These are phyloP conservation scores for Excoecaria cochinchinensis DNA, from an alignment of 345 rosid species.

Conservation along the genomic window DNA sequence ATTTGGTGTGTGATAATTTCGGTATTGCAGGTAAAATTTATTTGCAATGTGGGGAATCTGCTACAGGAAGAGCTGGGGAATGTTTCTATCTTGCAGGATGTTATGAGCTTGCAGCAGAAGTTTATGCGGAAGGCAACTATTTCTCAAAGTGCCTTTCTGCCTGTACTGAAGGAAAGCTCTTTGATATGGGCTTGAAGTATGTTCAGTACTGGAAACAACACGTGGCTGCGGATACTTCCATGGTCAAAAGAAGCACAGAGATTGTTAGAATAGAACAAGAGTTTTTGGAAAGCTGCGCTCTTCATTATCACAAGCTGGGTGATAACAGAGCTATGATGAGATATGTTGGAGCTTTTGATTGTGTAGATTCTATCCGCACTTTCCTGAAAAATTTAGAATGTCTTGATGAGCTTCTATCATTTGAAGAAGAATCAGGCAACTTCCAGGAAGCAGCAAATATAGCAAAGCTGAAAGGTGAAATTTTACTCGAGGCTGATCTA, in stretches of 20 bases:
- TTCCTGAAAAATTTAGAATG: constrained; percentile 33
- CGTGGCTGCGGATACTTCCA: constrained; percentile 2
- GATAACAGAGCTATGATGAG: constrained; percentile 38
- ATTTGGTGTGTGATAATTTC: no score
- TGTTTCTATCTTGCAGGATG: constrained; percentile 37
- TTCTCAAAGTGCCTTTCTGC: constrained; percentile 37
- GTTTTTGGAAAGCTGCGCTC: constrained; percentile 10
- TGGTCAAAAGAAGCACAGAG: background rate
- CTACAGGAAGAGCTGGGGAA: constrained; percentile 42
- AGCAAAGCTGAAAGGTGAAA: constrained; percentile 10
- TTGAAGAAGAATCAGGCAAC: constrained; percentile 41
- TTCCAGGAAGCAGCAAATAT: constrained; percentile 37
- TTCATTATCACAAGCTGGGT: constrained; percentile 15
- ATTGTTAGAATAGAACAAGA: background rate
- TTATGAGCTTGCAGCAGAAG: constrained; percentile 38
- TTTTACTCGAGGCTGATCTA: constrained; percentile 13
- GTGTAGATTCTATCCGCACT: constrained; percentile 22
- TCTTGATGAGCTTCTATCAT: constrained; percentile 37
- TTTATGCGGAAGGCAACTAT: constrained; percentile 33
- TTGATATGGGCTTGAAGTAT: constrained; percentile 38
- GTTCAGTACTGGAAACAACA: constrained; percentile 21
- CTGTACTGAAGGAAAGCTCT: constrained; percentile 41
- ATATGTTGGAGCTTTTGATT: constrained; percentile 32
- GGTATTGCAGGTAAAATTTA: constrained; percentile 34
- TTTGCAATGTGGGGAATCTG: constrained; percentile 39